Evolutionary conservation across 495 filamentous ascomycete genomes (phyloP), one percentile per base, ranked within the genome.

Genomic region (Trichoderma gamsii): DNA sequence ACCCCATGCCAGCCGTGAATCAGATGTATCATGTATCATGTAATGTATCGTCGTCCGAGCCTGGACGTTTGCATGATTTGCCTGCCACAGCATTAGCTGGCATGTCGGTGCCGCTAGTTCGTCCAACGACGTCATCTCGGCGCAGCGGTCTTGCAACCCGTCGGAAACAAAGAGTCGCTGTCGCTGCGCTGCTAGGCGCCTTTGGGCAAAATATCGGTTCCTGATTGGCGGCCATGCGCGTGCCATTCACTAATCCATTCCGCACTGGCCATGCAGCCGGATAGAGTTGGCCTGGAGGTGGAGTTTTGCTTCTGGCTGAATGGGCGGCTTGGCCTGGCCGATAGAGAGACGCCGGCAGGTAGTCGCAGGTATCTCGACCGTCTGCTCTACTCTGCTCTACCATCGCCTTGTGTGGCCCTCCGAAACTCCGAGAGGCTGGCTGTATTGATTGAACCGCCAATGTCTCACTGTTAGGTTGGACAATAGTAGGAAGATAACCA

Each of bases 251-350:
- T 21, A 52, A 52, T n/a, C 35, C 35, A 49, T 29, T 61, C 56
- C 56, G 56, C 56, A 61, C 11, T 32, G 56, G 56, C 56, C 56
- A 61, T 61, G 56, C 56, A 25, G 56, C 25, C 56, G 56, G 56
- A 61, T 61, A 61, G 56, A 61, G 56, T 61, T 61, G 56, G 27
- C 27, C 27, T 61, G 56, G 56, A 61, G 56, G 56, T 61, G 56
- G 56, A 1, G 56, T 25, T 21, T 16, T 21, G 23, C 27, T 61
- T 61, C 27, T 61, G 56, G 56, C 56, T 61, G 56, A 61, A 61
- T 61, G 56, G 23, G 23, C 56, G 56, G n/a, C 43, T 18, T 13
- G 11, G 56, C 27, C 56, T 23, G 23, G 27, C 56, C 23, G 56
- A 32, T 25, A 15, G 27, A 27, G 23, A 21, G n/a, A 7, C 15